phyloP scores from a whole-genome alignment of 2,329 filamentous ascomycete species.

The Fusarium sp. region DNA sequence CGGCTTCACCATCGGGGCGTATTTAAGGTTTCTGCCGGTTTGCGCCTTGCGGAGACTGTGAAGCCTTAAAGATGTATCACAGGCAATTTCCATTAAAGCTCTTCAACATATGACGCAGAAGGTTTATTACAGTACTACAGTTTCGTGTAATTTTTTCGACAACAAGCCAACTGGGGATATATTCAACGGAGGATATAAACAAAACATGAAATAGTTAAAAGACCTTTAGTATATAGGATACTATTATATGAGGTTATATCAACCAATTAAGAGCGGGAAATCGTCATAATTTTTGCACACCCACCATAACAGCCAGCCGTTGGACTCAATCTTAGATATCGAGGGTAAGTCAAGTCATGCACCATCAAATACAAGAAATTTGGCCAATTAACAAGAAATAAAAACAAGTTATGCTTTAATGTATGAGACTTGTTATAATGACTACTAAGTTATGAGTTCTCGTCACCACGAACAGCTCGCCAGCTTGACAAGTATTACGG shows the following conservation, averaged over 20 bases:
- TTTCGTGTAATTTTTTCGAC: too few species aligned
- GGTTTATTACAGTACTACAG: background rate
- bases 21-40: constrained; percentile 39
- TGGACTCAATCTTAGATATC: background rate
- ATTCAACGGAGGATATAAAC: too few species aligned
- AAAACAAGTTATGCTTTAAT: background rate
- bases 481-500: background rate
- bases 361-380: background rate
- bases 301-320: background rate
- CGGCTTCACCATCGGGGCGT: constrained; percentile 11
- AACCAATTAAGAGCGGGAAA: too few species aligned
- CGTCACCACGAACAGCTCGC: constrained; percentile 3
- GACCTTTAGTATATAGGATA: too few species aligned
- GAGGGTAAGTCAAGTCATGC: background rate
- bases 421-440: background rate
- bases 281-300: too few species aligned
- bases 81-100: constrained; percentile 4
- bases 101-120: constrained; percentile 2
- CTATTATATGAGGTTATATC: too few species aligned
- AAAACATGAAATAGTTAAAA: too few species aligned
- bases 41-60: constrained; percentile 12
- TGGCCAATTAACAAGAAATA: background rate
- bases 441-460: background rate
- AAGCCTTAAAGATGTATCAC: constrained; percentile 11
- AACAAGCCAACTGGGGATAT: too few species aligned